Evolutionary conservation across 495 filamentous ascomycete genomes (phyloP), one percentile per base, ranked within the genome.

Genomic region (Hyaloscypha variabilis): DNA sequence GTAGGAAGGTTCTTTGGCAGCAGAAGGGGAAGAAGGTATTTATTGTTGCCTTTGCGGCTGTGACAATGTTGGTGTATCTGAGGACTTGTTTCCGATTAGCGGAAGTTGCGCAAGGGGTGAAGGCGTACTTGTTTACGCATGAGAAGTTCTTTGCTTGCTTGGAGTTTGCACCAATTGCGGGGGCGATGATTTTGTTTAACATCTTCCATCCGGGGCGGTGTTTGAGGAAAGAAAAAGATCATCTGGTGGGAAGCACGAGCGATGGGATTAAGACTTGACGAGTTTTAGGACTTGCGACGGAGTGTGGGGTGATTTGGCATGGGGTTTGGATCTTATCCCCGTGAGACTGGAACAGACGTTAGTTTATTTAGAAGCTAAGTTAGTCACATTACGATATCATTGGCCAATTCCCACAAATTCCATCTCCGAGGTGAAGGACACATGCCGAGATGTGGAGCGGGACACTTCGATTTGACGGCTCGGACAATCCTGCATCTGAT

Each of bases 71-170:
- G 65, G 71, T 87, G 2, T 85, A 82, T 71, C 58, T 86, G 64
- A 68, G 85, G 24, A 86, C 82, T 3, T 73, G 73, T 29, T 87
- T 86, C 62, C 75, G 84, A 65, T 72, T 87, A 50, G 82, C 82
- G 8, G 84, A 87, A 74, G 85, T 82, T 2, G 77, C 80, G 0
- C 69, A 85, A 69, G 83, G 85, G 0, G 67, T 87, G 0, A 70
- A 70, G 49, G 75, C 78, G n/a, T 72, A 76, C 30, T 66, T 71
- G 10, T 36, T 57, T 42, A 55, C 30, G 6, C 63, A 69, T 62
- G 70, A 72, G 68, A 51, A 14, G 6, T 71, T 57, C 31, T 66
- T 66, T 34, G 52, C 25, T 26, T 49, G 17, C 17, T 60, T 73
- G 42, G 85, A 87, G 54, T 80, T 85, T 11, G 62, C 77, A 5